phyloP scores from a whole-genome alignment of 2,329 filamentous ascomycete species.

The Microsporum ferrugineum region DNA sequence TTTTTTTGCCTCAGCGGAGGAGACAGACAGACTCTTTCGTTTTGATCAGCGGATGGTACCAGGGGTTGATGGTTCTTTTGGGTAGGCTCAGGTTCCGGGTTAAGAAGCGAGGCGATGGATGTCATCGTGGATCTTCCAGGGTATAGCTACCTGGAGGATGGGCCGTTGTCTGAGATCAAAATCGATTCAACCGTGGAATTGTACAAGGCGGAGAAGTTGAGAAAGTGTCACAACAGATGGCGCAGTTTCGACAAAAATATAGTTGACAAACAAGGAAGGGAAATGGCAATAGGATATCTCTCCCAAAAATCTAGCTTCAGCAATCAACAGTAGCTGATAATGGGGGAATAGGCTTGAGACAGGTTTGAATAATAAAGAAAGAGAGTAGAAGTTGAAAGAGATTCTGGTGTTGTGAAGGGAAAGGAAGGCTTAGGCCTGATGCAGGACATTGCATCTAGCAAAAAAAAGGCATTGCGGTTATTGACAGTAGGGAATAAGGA shows the following conservation, averaged over 20 bases:
- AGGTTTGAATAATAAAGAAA: slow-evolving; percentile 2
- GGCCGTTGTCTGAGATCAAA: not conserved
- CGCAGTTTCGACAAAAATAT: slow-evolving; percentile 6
- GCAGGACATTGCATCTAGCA: slow-evolving; percentile 12
- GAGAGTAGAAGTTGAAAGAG: slow-evolving; percentile 1
- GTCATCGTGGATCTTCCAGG: slow-evolving; percentile 39
- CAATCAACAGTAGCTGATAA: not conserved
- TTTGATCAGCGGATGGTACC: slow-evolving; percentile 33
- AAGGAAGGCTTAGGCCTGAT: slow-evolving; percentile 11
- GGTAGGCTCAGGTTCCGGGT: slow-evolving; percentile 41
- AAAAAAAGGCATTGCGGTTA: slow-evolving; percentile 12
- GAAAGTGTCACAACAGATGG: slow-evolving; percentile 1
- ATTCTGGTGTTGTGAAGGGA: not conserved
- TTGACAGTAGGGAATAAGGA: slow-evolving; percentile 10
- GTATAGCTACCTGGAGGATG: not conserved
- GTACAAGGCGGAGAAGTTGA: not conserved
- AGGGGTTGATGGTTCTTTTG: slow-evolving; percentile 26
- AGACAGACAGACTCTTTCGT: slow-evolving; percentile 27
- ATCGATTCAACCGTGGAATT: not conserved
- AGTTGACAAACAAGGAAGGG: slow-evolving; percentile 2
- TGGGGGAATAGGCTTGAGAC: not conserved
- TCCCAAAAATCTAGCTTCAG: not conserved
- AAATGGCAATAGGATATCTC: not conserved
- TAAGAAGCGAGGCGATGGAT: slow-evolving; percentile 55
- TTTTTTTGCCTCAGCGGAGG: slow-evolving; percentile 23